Percentiles rank a stretch among this genome's conserved stretches.
Conservation (phyloP, 345 rosid species). For the Barbarea vulgaris region DNA sequence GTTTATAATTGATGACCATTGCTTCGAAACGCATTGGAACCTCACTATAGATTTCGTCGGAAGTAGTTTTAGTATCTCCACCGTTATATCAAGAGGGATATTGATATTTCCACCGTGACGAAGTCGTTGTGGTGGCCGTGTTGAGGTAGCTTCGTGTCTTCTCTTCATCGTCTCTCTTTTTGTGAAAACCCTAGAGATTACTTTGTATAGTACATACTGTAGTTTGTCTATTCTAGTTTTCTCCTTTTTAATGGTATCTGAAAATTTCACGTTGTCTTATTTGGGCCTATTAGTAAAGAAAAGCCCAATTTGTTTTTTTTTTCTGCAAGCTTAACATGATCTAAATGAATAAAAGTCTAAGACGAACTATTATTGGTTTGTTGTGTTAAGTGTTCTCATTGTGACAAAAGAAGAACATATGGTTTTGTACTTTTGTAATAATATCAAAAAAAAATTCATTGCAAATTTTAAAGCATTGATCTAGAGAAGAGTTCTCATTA, state of each 20-base stretch:
- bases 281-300: not conserved
- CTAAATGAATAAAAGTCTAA: not conserved
- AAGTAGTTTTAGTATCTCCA: conserved; percentile 2
- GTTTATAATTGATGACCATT: not conserved
- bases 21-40: conserved; percentile 10
- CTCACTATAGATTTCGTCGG: not conserved
- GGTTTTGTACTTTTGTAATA: not conserved
- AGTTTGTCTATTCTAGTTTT: not conserved
- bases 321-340: not conserved
- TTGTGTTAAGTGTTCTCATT: not conserved
- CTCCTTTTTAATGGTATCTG: not conserved
- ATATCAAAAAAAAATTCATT: conserved; percentile 12
- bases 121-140: not conserved
- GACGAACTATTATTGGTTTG: not conserved
- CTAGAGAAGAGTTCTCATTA: conserved; percentile 42
- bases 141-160: not conserved
- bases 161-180: conserved; percentile 6
- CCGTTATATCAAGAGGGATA: not conserved
- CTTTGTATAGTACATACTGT: not conserved
- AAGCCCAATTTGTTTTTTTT: not conserved
- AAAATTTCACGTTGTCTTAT: not conserved
- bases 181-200: conserved; percentile 4
- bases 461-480: conserved; percentile 17
- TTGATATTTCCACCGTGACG: not conserved
- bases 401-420: not conserved